phyloP scores from a whole-genome alignment of 495 filamentous ascomycete genomes.

The Penicillium chermesinum region DNA sequence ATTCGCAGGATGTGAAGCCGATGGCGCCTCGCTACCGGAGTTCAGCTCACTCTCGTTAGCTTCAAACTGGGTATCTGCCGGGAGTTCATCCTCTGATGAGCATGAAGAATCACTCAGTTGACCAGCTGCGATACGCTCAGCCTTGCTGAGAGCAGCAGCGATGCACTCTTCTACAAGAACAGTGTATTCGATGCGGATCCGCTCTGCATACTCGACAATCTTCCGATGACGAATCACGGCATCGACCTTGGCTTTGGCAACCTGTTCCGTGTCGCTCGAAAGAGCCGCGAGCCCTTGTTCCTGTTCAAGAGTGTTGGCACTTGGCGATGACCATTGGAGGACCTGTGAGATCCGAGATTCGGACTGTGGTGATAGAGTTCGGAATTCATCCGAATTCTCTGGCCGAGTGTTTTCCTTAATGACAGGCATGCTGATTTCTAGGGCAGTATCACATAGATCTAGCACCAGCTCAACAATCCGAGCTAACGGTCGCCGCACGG shows the following conservation, averaged over 20 bases:
- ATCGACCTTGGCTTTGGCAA: slow-evolving; percentile 83
- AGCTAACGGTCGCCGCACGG: slow-evolving; percentile 78
- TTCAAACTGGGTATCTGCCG: slow-evolving; percentile 20
- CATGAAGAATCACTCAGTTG: slow-evolving; percentile 74
- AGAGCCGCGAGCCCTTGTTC: slow-evolving; percentile 86
- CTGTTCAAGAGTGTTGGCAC: slow-evolving; percentile 85
- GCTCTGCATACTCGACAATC: slow-evolving; percentile 92
- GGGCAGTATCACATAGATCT: slow-evolving; percentile 90
- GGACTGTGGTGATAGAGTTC: slow-evolving; percentile 91
- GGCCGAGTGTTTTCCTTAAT: slow-evolving; percentile 70
- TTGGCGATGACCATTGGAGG: slow-evolving; percentile 89
- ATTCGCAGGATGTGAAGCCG: background rate
- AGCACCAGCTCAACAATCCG: slow-evolving; percentile 91
- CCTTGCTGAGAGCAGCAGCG: slow-evolving; percentile 84
- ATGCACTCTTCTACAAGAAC: slow-evolving; percentile 92
- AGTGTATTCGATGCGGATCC: slow-evolving; percentile 89
- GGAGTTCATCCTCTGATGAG: slow-evolving; percentile 45
- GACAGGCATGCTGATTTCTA: slow-evolving; percentile 89
- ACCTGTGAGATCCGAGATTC: slow-evolving; percentile 91
- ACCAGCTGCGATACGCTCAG: slow-evolving; percentile 78
- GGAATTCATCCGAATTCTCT: slow-evolving; percentile 63
- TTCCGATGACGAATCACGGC: slow-evolving; percentile 84
- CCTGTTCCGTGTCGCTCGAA: slow-evolving; percentile 78
- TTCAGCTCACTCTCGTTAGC: background rate
- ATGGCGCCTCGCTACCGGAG: background rate